Percentiles rank a stretch among this genome's conserved stretches.
Evolutionary conservation across 2,329 filamentous ascomycete genomes (phyloP).

Genomic region (Pseudogymnoascus sp.): DNA sequence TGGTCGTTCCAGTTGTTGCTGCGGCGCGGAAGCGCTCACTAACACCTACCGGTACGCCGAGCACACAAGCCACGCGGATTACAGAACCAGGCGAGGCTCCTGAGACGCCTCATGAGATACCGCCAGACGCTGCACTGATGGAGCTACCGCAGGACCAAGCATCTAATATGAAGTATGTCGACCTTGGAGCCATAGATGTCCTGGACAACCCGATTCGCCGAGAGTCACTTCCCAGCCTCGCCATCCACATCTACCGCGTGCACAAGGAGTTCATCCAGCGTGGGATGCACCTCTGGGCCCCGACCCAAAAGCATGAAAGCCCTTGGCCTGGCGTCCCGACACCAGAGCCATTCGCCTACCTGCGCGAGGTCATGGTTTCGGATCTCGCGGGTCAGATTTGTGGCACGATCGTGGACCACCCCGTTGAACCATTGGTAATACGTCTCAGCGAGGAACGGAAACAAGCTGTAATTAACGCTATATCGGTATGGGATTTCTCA

Average conservation of each 20-base stretch:
- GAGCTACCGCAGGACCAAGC: slow-evolving; percentile 38
- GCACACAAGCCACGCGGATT: neutral
- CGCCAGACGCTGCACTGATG: slow-evolving; percentile 24
- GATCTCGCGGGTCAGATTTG: slow-evolving; percentile 86
- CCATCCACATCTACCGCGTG: slow-evolving; percentile 76
- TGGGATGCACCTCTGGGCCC: slow-evolving; percentile 39
- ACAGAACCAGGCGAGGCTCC: neutral
- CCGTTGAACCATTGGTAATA: slow-evolving; percentile 54
- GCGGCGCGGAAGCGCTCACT: neutral
- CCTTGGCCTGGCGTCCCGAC: slow-evolving; percentile 89
- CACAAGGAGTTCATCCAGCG: slow-evolving; percentile 70
- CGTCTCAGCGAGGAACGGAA: slow-evolving; percentile 58
- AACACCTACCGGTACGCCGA: neutral
- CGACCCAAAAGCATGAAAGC: slow-evolving; percentile 45
- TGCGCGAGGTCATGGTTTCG: slow-evolving; percentile 90
- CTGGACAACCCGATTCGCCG: slow-evolving; percentile 70
- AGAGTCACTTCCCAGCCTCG: slow-evolving; percentile 66
- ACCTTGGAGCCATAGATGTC: slow-evolving; percentile 81
- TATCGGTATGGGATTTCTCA: slow-evolving; percentile 80
- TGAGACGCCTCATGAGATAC: neutral
- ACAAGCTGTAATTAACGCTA: slow-evolving; percentile 53
- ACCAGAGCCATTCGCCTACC: slow-evolving; percentile 78
- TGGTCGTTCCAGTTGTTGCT: slow-evolving; percentile 18
- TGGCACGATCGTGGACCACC: slow-evolving; percentile 55
- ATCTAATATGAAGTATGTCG: slow-evolving; percentile 64